Base-by-base conservation (phyloP, 257 asterid genomes). In the Solanum etuberosum region DNA sequence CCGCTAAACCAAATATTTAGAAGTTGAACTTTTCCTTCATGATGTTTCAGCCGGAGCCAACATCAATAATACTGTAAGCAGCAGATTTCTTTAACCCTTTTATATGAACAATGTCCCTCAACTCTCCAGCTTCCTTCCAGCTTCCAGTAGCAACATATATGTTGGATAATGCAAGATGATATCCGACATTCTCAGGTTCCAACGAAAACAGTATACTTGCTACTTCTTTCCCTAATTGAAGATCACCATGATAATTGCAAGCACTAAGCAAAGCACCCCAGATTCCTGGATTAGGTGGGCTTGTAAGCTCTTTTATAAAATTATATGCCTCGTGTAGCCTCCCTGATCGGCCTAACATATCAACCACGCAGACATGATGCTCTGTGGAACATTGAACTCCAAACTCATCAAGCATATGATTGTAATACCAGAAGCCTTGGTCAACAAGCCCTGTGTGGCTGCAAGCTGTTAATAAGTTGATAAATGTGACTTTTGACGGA, bases 241-340 rank as follows among this genome's bases (percentile, higher is more conserved):
- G 51, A 78, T 94, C 93, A 29, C 95, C 94, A 48, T 92, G 91
- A 88, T 90, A 89, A 65, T 94, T 84, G 86, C 98, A 94, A 4
- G 95, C 91, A 86, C 95, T 94, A 85, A 94, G 88, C 67, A 94
- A 87, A 8, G 98, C 94, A 20, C 95, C 96, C 98, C 94, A 94
- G 15, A 92, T 21, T 4, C 94, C 95, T 0, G 93, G 83, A 5
- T 90, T 92, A 10, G 90, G 87, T 88, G 74, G 83, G 9, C 68
- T 13, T 3, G 91, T 88, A 73, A 92, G 89, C 59, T 86, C 87
- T 91, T 76, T 71, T 89, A 93, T 85, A 88, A 93, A 92, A 46
- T 89, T 89, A 84, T 88, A 91, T 68, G 95, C 94, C 87, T 93
- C 93, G 0, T 54, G 18, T 16, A 94, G 91, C 90, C 88, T 89